Percentiles rank a stretch among this genome's conserved stretches.
Conservation (phyloP, 495 filamentous ascomycete genomes). For the Penicillium herquei region DNA sequence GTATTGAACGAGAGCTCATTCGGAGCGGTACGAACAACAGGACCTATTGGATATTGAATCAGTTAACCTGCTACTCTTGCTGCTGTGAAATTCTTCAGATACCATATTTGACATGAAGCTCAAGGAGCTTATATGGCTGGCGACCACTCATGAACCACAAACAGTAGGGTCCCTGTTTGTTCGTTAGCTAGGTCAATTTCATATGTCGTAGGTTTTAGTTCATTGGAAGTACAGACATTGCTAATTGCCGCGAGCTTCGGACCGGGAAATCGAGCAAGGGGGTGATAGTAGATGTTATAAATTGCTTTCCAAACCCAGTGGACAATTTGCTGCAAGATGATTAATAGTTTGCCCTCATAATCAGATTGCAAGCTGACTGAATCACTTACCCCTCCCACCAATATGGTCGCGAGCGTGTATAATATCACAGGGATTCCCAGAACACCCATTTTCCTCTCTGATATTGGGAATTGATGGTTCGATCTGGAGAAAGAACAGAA, state of each 20-base stretch:
- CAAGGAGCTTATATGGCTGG: neutral
- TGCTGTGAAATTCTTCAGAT: neutral
- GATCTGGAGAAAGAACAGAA: no score
- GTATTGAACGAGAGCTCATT: constrained; percentile 54
- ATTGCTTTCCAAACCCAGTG: neutral
- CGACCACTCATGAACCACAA: neutral
- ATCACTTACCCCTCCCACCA: neutral
- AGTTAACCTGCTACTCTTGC: neutral
- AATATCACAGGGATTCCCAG: neutral
- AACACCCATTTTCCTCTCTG: neutral
- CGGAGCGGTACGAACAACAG: constrained; percentile 55
- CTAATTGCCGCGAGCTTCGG: neutral
- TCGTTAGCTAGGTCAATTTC: neutral
- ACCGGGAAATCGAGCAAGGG: neutral
- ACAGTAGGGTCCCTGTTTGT: neutral
- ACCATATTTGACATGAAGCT: neutral
- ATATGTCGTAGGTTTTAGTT: neutral
- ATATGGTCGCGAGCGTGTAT: neutral
- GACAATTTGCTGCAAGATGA: neutral
- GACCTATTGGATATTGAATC: constrained; percentile 14
- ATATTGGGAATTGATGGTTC: no score
- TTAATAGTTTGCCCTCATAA: no score
- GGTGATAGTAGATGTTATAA: neutral
- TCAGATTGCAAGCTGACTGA: no score
- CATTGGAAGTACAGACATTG: neutral